Conservation (phyloP, 345 rosid genomes). For the Psidium guajava region DNA sequence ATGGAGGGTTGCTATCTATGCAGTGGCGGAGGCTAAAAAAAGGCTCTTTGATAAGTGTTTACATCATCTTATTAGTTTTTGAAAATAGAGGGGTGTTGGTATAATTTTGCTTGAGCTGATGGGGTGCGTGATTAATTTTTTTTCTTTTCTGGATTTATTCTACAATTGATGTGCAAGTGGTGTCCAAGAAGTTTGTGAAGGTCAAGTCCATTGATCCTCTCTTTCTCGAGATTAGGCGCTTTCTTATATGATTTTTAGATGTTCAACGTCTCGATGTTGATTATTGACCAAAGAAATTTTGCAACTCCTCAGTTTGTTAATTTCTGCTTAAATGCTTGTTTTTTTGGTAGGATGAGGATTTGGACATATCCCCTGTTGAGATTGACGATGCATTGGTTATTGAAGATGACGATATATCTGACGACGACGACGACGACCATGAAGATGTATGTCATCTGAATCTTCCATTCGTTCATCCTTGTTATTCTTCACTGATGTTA, state of each 20-base stretch:
- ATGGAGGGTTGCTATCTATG: not conserved
- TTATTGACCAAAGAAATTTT: not conserved
- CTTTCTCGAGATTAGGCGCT: not conserved
- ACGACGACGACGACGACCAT: slow-evolving; percentile 87
- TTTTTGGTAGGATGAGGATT: slow-evolving; percentile 71
- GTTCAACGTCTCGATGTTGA: not conserved
- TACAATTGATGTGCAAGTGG: not conserved
- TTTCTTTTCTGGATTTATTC: not conserved
- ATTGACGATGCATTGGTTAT: slow-evolving; percentile 93
- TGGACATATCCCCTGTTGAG: slow-evolving; percentile 82
- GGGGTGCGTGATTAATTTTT: not conserved
- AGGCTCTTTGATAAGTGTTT: not conserved
- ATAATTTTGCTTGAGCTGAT: not conserved
- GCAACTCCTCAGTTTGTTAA: not conserved
- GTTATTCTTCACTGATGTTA: not conserved
- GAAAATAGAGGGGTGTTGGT: not conserved
- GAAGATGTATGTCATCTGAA: slow-evolving; percentile 60
- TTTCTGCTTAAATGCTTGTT: not conserved
- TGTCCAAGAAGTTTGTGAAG: not conserved
- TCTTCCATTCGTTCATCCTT: not conserved
- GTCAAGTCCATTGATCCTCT: not conserved
- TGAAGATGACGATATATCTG: slow-evolving; percentile 96
- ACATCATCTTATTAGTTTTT: not conserved
- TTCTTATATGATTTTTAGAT: not conserved
- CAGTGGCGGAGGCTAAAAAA: too few species aligned